Conservation (phyloP, 805 yeast genomes). For the Kazachstania psychrophila region DNA sequence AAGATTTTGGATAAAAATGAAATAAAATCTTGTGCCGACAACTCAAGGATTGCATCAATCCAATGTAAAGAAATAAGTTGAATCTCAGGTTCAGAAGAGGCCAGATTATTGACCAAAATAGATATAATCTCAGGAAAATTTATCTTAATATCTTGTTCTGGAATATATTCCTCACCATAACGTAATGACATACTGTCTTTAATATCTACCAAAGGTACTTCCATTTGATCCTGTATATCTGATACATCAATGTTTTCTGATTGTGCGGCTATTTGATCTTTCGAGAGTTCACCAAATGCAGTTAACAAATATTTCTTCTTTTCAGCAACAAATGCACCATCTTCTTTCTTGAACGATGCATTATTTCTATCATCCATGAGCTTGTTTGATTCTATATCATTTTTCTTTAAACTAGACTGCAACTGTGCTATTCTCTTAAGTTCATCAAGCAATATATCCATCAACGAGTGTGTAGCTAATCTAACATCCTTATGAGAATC, state of each 20-base stretch:
- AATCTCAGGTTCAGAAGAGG: constrained; percentile 63
- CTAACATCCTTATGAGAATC: constrained; percentile 82
- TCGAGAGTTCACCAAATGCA: constrained; percentile 19
- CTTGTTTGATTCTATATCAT: constrained; percentile 11
- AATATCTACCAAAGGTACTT: constrained; percentile 2
- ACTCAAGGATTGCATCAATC: constrained; percentile 63
- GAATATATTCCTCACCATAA: constrained; percentile 50
- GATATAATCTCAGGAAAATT: constrained; percentile 75
- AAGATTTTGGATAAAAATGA: constrained; percentile 68
- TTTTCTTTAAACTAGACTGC: constrained; percentile 40
- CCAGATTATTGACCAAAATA: constrained; percentile 71
- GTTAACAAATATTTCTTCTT: constrained; percentile 26
- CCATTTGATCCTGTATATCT: constrained; percentile 20
- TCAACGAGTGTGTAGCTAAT: constrained; percentile 68
- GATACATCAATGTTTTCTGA: constrained; percentile 6
- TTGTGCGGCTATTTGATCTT: constrained; percentile 1
- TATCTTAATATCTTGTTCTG: constrained; percentile 74
- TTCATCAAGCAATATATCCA: constrained; percentile 70
- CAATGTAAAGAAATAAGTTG: constrained; percentile 74
- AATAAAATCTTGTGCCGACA: constrained; percentile 64
- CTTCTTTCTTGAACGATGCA: constrained; percentile 22
- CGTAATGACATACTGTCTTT: constrained; percentile 9
- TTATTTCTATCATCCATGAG: constrained; percentile 13
- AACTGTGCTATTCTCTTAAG: constrained; percentile 68
- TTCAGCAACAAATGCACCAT: constrained; percentile 26